A percentile compares a stretch with the other conserved stretches of the same genome.
Evolutionary conservation across 1,139 yeast species (phyloP).

Genomic region (Candida glucosophila): DNA sequence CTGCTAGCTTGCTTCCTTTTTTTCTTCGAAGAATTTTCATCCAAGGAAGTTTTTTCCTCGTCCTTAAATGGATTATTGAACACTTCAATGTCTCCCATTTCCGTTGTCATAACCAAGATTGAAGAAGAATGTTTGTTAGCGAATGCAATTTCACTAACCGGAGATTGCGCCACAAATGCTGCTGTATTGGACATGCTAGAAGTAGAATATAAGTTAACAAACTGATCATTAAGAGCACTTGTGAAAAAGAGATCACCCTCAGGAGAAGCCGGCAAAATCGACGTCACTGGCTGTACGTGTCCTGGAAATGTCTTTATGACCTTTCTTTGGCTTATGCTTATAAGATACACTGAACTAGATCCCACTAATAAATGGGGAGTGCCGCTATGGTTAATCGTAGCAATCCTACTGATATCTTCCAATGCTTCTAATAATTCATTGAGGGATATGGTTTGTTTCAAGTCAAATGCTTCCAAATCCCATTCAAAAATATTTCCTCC

Average conservation of each 20-base stretch:
- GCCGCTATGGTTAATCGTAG: constrained; percentile 25
- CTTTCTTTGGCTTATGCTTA: constrained; percentile 30
- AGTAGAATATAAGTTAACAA: constrained; percentile 60
- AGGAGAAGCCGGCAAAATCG: constrained; percentile 28
- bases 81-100: constrained; percentile 59
- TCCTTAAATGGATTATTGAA: constrained; percentile 46
- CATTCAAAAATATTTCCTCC: constrained; percentile 59
- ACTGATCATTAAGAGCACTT: constrained; percentile 70
- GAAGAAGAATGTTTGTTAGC: constrained; percentile 22
- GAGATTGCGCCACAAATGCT: constrained; percentile 61
- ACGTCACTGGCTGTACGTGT: constrained; percentile 57
- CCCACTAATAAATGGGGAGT: constrained; percentile 51
- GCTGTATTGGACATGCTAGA: constrained; percentile 29
- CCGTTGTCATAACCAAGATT: constrained; percentile 51
- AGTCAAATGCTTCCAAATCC: constrained; percentile 40
- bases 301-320: constrained; percentile 55
- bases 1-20: constrained; percentile 23
- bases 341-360: constrained; percentile 51
- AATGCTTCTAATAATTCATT: constrained; percentile 26
- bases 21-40: constrained; percentile 21
- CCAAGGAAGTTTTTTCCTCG: constrained; percentile 10
- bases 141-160: constrained; percentile 39
- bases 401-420: constrained; percentile 23
- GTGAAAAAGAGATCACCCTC: constrained; percentile 46
- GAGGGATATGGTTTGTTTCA: constrained; percentile 35